Conservation (phyloP, 2,329 filamentous ascomycete genomes). For the Sarocladium kiliense region DNA sequence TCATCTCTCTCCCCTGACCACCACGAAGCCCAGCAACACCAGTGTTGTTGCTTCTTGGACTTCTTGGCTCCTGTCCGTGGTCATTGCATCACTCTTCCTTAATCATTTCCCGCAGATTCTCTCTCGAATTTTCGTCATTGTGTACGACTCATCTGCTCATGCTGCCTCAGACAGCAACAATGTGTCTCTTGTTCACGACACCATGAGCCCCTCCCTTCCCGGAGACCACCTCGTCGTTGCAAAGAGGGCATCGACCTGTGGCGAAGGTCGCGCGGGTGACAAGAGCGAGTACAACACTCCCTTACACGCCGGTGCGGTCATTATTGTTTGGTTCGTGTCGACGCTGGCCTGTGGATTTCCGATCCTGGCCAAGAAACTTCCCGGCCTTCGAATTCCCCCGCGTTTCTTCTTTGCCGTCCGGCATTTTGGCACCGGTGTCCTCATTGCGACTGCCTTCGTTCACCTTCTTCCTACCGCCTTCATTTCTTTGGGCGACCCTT, state of each 20-base stretch:
- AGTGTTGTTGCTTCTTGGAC: conserved; percentile 1
- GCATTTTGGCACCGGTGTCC: conserved; percentile 75
- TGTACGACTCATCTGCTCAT: background rate
- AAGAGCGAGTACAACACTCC: conserved; percentile 46
- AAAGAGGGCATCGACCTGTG: conserved; percentile 24
- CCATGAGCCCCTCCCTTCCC: conserved; percentile 11
- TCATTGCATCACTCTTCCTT: conserved; percentile 3
- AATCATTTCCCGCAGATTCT: background rate
- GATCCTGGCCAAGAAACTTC: conserved; percentile 46
- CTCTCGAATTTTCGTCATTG: conserved; percentile 6
- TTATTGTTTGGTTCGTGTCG: conserved; percentile 43
- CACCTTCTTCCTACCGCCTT: conserved; percentile 67
- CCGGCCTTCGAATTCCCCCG: conserved; percentile 47
- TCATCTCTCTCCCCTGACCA: background rate
- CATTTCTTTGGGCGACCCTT: conserved; percentile 55
- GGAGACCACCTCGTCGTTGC: conserved; percentile 10
- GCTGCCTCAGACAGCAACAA: conserved; percentile 3
- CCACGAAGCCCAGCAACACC: background rate
- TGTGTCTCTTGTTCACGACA: background rate
- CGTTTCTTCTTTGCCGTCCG: conserved; percentile 52
- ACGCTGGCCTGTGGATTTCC: conserved; percentile 48
- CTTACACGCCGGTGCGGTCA: conserved; percentile 52
- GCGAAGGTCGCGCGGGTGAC: conserved; percentile 21
- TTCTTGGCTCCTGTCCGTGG: conserved; percentile 1
- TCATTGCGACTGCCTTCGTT: conserved; percentile 72